Base-by-base conservation (phyloP, 2,329 filamentous ascomycete genomes). In the Aspergillus sp. region DNA sequence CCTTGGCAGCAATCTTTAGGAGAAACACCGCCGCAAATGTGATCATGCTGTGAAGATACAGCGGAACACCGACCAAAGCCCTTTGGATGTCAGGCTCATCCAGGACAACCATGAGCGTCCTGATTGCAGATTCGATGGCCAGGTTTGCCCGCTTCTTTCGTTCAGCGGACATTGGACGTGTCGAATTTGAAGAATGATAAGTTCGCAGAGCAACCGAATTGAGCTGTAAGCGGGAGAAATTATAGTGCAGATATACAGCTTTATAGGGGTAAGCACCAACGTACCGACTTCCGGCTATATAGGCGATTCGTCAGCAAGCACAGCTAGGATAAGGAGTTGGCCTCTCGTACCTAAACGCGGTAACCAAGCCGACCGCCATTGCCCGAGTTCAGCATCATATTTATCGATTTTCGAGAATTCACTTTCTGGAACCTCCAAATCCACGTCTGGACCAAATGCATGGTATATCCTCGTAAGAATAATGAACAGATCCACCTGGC, bases 201-300 rank as follows among this genome's bases (percentile, higher is more conserved):
- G 81, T 80, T 31, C 82, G 78, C 25, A 84, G 69, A 31, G 81
- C 82, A 28, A 83, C 79, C 4, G 83, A 83, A 49, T 82, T 80
- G 8, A 84, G 71, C 51, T 83, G 81, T 19, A 85, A 71, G 52
- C 81, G 78, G 51, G 81, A 83, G 66, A 83, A 84, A 67, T 84
- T 75, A 62, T 82, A 83, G 66, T 84, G 81, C 62, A 84, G 73
- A 30, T 76, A 75, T 7, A 83, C 81, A 25, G 80, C 82, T 69
- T 83, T 83, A 57, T 80, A 78, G 22, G 82, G 82, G 66, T 83
- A 84, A 54, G 77, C 75, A 45, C 80, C 78, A 41, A 84, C 76
- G 63, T 82, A 78, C 59, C 76, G 75, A 62, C 81, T 81, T 34
- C 78, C 78, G 51, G 74, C 81, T 83, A 59, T 31, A 55, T 47